A percentile compares a stretch with the other conserved stretches of the same genome.
Conservation (phyloP, 2,329 filamentous ascomycete genomes). For the Claviceps purpurea region DNA sequence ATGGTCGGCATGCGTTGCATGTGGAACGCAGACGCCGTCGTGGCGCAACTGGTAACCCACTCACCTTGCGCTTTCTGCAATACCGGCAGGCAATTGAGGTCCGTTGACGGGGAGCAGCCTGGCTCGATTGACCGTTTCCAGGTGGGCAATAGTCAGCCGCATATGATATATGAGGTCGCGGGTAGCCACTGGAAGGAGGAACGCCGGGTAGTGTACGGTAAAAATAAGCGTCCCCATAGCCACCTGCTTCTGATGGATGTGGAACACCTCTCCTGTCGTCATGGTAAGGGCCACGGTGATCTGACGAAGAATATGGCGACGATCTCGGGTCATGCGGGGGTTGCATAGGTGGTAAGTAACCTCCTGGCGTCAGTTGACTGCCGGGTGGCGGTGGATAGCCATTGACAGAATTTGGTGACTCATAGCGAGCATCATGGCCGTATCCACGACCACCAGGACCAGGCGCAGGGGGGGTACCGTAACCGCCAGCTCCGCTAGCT, state of each 20-base stretch:
- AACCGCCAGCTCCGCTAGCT: conserved; percentile 17
- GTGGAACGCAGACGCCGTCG: background rate
- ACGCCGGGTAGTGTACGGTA: conserved; percentile 18
- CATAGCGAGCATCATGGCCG: conserved; percentile 24
- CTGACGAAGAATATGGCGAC: conserved; percentile 24
- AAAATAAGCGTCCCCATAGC: conserved; percentile 22
- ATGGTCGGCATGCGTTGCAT: background rate
- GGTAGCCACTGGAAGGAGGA: conserved; percentile 16
- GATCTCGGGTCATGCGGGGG: conserved; percentile 21
- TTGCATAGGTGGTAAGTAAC: conserved; percentile 26
- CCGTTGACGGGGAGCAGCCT: conserved; percentile 42
- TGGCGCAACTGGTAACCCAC: conserved; percentile 7
- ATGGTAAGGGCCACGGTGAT: conserved; percentile 25
- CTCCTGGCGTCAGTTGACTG: conserved; percentile 16
- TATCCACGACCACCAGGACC: conserved; percentile 20
- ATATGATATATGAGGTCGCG: conserved; percentile 17
- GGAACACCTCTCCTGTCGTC: conserved; percentile 19
- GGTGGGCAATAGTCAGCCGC: conserved; percentile 22
- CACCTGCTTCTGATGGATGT: conserved; percentile 11
- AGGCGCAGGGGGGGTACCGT: conserved; percentile 19
- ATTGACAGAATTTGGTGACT: conserved; percentile 30
- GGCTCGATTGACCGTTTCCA: conserved; percentile 25
- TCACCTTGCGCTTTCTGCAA: conserved; percentile 47
- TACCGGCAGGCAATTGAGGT: conserved; percentile 49
- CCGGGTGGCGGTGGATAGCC: conserved; percentile 31